Evolutionary conservation across 345 rosid genomes (phyloP), one percentile per base, ranked within the genome.

Genomic region (Rhizophora mangle): DNA sequence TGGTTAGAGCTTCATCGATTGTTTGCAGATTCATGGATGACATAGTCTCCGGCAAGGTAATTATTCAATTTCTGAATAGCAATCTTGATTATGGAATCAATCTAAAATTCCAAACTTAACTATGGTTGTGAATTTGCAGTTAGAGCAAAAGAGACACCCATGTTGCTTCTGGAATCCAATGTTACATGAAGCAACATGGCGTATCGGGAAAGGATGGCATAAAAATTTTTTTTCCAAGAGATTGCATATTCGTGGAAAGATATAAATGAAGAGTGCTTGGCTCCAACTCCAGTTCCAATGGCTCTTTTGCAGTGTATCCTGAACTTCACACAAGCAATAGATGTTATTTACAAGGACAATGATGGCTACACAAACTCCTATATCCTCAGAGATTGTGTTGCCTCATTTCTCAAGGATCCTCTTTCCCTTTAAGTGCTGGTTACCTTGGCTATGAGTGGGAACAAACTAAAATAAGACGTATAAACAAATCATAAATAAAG

Each of bases 111-210:
- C 16, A 10, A 10, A 39, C 46, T 39, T 39, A 39, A 11, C 10
- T 9, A 1, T 11, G 13, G 46, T 39, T 15, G 0, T 0, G 3
- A 43, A 0, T 54, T 54, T 27, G 27, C 57, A 72, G 65, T 56
- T 64, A 1, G 69, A 72, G 65, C 64, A 72, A 31, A 29, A 65
- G 21, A 43, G 65, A 30, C 60, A 36, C 1, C 1, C 59, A 64
- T 58, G 75, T 46, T n/a, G 60, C 75, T 20, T 65, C 75, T 6
- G 8, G 22, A 1, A 59, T 57, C 7, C 70, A 72, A 29, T 72
- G 75, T 51, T 72, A 30, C 49, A 64, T 11, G 16, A 69, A 79
- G 68, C 63, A 67, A n/a, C 46, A 67, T 49, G 56, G 55, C 0
- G 43, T 63, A n/a, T 29, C 68, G 36, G 24, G 56, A 20, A 57